Percentiles rank a stretch among this genome's conserved stretches.
phyloP scores from a whole-genome alignment of 164 flowering plant species.

The Tinospora cordifolia region DNA sequence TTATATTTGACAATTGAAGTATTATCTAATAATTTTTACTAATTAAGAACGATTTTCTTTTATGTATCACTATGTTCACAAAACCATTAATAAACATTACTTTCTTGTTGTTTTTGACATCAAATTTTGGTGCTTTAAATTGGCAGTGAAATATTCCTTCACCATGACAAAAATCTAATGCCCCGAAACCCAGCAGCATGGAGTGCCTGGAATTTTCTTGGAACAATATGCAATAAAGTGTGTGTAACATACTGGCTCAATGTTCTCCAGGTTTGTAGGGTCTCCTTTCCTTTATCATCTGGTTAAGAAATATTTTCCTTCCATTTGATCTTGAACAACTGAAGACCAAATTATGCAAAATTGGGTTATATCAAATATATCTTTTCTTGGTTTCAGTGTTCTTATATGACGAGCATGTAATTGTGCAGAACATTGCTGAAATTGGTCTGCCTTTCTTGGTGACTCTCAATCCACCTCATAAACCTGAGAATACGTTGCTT shows the following conservation, averaged over 20 bases:
- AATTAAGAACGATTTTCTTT: not conserved
- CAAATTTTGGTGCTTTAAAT: constrained; percentile 12
- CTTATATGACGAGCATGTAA: not conserved
- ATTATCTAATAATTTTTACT: not conserved
- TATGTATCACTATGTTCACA: not conserved
- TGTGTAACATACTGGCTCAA: constrained; percentile 94
- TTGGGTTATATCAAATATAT: not conserved
- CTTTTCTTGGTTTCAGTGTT: not conserved
- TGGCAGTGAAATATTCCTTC: constrained; percentile 86
- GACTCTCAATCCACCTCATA: constrained; percentile 67
- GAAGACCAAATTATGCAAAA: not conserved
- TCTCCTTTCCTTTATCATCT: not conserved
- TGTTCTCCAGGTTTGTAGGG: constrained; percentile 63
- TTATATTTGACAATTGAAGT: not conserved
- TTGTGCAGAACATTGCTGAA: constrained; percentile 62
- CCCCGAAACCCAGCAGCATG: constrained; percentile 88
- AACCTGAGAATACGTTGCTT: constrained; percentile 54
- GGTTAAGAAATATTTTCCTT: not conserved
- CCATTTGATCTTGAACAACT: not conserved
- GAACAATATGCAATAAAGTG: constrained; percentile 50
- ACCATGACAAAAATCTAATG: constrained; percentile 74
- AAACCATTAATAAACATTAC: not conserved
- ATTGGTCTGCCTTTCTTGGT: constrained; percentile 55
- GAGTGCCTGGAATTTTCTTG: constrained; percentile 99
- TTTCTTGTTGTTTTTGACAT: constrained; percentile 24